Base-by-base conservation (phyloP, 1,284 basidiomycete genomes). In the Irpex lacteus region DNA sequence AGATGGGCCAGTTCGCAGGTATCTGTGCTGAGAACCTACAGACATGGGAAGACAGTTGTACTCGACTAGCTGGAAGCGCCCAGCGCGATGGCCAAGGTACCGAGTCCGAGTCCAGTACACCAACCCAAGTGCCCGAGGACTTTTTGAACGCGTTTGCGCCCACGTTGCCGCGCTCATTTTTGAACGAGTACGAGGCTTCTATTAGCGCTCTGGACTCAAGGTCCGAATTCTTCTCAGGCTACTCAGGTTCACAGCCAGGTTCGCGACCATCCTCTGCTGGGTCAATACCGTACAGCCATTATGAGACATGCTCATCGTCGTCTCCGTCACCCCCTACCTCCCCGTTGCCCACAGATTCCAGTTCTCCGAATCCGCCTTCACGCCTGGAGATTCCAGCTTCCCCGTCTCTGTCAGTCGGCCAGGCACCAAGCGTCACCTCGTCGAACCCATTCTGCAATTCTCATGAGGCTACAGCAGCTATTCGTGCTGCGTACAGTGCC, bases 21-120 rank as follows among this genome's bases (percentile, higher is more conserved):
- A 85, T 88, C 66, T 92, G 91, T 72, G 76, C 81, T 36, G 76
- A 78, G 55, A 95, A 95, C 72, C 78, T 91, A 13, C 74, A 77
- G 18, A 76, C 83, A 58, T 95, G 94, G 94, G 78, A 84, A 68
- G 76, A 76, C 13, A 84, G 86, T 5, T 73, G 81, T 44, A 77
- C 77, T 8, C 75, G 78, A 36, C 76, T 91, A 7, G 72, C 73
- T 13, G 61, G 65, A 6, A 60, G 63, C 13, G 65, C 62, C 11
- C 62, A 68, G 56, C 40, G 44, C 9, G 65, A 54, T 62, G 15
- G 34, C 36, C 34, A 21, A 18, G 50, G 60, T 60, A n/a, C 56
- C 67, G 62, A 60, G 44, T 44, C 61, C 19, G 32, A 65, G 1
- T 59, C 72, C 60, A 63, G 74, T 32, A 77, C 77, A 26, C 81